A percentile compares a stretch with the other conserved stretches of the same genome.
phyloP scores from a whole-genome alignment of 176 grass and related monocot species.

The Musa troglodytarum region DNA sequence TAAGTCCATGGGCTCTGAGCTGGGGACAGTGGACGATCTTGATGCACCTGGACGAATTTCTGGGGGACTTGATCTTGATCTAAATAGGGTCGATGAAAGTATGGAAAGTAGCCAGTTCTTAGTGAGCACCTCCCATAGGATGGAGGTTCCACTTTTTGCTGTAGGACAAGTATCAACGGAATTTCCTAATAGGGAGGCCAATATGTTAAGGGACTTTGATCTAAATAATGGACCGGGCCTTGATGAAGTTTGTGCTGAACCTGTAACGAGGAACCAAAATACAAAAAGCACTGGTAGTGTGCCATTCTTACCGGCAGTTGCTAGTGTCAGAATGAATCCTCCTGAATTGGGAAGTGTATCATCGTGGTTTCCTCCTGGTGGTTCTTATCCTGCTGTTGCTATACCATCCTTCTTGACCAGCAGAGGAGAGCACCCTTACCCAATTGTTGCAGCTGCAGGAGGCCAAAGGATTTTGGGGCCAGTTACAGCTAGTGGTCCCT shows the following conservation, averaged over 20 bases:
- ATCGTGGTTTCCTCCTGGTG: slow-evolving; percentile 51
- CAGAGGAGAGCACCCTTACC: slow-evolving; percentile 59
- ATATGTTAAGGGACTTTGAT: slow-evolving; percentile 49
- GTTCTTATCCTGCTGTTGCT: slow-evolving; percentile 38
- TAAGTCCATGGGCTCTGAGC: slow-evolving; percentile 47
- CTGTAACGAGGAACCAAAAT: slow-evolving; percentile 25
- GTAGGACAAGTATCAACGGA: slow-evolving; percentile 27
- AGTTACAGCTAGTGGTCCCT: slow-evolving; percentile 29
- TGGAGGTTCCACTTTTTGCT: slow-evolving; percentile 31
- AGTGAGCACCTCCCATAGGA: slow-evolving; percentile 35
- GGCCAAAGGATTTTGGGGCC: slow-evolving; percentile 45
- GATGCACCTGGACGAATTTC: slow-evolving; percentile 27
- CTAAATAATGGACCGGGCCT: slow-evolving; percentile 40
- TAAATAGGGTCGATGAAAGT: slow-evolving; percentile 26
- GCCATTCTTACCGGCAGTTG: slow-evolving; percentile 49
- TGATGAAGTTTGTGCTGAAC: slow-evolving; percentile 26
- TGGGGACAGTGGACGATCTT: slow-evolving; percentile 21
- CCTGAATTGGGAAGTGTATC: slow-evolving; percentile 51
- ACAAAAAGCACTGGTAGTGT: slow-evolving; percentile 23
- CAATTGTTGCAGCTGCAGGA: slow-evolving; percentile 37
- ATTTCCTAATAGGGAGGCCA: slow-evolving; percentile 35
- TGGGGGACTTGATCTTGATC: slow-evolving; percentile 17
- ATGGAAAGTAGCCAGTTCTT: slow-evolving; percentile 23
- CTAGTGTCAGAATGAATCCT: slow-evolving; percentile 45
- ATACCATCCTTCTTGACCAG: slow-evolving; percentile 58